phyloP scores from a whole-genome alignment of 2,329 filamentous ascomycete species.

The Sphaerulina populicola region DNA sequence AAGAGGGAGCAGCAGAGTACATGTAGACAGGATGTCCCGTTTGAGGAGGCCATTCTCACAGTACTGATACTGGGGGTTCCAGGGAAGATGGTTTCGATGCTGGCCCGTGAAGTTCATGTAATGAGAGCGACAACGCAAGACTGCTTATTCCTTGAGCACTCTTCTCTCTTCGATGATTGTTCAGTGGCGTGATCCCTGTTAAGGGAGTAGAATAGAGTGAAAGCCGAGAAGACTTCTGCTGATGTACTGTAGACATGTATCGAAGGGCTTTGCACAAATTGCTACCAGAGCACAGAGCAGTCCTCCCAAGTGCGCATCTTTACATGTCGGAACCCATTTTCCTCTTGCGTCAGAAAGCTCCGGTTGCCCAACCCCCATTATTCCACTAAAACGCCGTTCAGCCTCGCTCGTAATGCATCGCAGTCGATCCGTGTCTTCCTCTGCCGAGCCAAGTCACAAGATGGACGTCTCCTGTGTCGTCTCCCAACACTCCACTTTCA shows the following conservation, averaged over 20 bases:
- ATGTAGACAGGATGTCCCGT: no score
- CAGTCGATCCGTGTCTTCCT: not conserved
- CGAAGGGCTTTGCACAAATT: not conserved
- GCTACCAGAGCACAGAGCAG: not conserved
- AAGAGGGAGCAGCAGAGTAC: no score
- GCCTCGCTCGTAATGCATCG: constrained; percentile 11
- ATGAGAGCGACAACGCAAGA: no score
- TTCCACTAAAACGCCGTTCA: not conserved
- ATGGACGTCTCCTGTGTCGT: not conserved
- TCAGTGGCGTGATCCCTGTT: no score
- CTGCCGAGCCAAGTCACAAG: not conserved
- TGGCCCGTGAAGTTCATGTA: no score
- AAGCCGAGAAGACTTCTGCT: not conserved
- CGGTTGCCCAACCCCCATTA: not conserved
- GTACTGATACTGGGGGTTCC: no score
- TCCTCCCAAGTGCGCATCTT: not conserved
- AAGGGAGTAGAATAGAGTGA: no score
- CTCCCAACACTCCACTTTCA: not conserved
- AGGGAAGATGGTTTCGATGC: no score
- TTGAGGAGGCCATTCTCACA: no score
- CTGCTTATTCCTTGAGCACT: no score
- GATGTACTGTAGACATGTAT: not conserved
- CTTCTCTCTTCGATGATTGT: no score
- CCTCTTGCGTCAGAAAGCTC: not conserved
- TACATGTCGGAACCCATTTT: not conserved